Conservation (phyloP, 2,329 filamentous ascomycete genomes). For the Xylariaceae sp. region DNA sequence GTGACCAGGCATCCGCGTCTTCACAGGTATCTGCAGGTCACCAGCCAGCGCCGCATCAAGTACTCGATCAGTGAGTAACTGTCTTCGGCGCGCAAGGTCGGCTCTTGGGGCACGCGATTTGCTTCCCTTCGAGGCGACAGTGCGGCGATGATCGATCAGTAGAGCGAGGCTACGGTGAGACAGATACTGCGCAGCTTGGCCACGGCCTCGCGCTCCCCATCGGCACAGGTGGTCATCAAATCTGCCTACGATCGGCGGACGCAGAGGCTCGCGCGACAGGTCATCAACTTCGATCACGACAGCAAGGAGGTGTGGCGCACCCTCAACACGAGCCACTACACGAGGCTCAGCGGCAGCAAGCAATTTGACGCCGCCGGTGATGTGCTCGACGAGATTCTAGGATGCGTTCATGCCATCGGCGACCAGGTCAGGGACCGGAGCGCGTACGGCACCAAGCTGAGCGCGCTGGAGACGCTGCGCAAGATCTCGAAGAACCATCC, state of each 20-base stretch:
- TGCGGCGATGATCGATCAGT: no score
- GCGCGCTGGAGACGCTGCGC: conserved; percentile 2
- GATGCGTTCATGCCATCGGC: background rate
- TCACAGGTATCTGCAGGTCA: no score
- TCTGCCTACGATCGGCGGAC: background rate
- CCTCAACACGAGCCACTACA: conserved; percentile 5
- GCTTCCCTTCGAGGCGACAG: no score
- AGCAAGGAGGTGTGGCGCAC: conserved; percentile 3
- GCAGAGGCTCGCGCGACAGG: background rate
- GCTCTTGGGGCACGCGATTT: no score
- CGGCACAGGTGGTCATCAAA: background rate
- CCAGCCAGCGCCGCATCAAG: no score
- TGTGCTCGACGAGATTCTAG: background rate
- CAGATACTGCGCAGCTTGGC: conserved; percentile 1
- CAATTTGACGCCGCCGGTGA: conserved; percentile 2
- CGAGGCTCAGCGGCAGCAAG: background rate
- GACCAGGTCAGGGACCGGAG: background rate
- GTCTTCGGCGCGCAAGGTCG: no score
- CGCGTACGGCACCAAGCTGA: conserved; percentile 5
- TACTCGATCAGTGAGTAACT: no score
- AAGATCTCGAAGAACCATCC: conserved; percentile 5
- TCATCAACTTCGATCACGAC: conserved; percentile 4
- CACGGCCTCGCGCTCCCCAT: background rate
- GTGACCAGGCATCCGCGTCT: no score
- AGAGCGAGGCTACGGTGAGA: background rate